Base-by-base conservation (phyloP, 2,329 filamentous ascomycete genomes). In the Ramularia endophylla region DNA sequence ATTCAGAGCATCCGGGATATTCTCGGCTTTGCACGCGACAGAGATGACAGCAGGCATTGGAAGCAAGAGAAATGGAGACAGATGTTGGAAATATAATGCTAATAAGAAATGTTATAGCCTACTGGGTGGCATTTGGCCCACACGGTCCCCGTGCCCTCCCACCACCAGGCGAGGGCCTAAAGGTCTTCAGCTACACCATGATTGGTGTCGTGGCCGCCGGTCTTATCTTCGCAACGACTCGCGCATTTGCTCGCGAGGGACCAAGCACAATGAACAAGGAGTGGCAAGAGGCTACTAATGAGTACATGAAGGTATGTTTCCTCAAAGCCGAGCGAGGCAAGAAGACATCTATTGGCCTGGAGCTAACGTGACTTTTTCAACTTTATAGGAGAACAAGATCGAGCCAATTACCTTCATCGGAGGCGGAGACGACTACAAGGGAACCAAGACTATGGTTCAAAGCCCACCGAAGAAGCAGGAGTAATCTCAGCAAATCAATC, bases 91-190 rank as follows among this genome's bases (percentile, higher is more conserved):
- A 28, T 2, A 17, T 13, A 15, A 36, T 20, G 43, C 53, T 64
- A 42, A 61, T 50, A 19, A 34, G 18, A 19, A 12, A 8, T 19
- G 15, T 38, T 27, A 44, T 66, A 98, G 92, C 92, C 53, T 98
- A 97, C 81, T 98, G 86, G 83, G 95, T 98, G 63, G 89, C 92
- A 55, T 98, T 98, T 65, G 92, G 92, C 54, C 83, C 89, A 63
- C 92, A 98, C 70, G 92, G 92, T 44, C 92, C 92, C 58, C 90
- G 92, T 59, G 82, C 90, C 56, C 72, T 76, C 50, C 68, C 84
- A 55, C 87, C 90, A 50, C 85, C 92, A 54, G 90, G 87, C 60
- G 90, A 95, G 77, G 77, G 75, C 68, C 77, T 79, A 69, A 89
- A 82, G 66, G 75, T 97, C 57, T 75, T 85, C 61, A 72, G 80